These are phyloP conservation scores for Endocalyx cinctus DNA, from an alignment of 2,329 filamentous ascomycete species.

Conservation along the genomic window DNA sequence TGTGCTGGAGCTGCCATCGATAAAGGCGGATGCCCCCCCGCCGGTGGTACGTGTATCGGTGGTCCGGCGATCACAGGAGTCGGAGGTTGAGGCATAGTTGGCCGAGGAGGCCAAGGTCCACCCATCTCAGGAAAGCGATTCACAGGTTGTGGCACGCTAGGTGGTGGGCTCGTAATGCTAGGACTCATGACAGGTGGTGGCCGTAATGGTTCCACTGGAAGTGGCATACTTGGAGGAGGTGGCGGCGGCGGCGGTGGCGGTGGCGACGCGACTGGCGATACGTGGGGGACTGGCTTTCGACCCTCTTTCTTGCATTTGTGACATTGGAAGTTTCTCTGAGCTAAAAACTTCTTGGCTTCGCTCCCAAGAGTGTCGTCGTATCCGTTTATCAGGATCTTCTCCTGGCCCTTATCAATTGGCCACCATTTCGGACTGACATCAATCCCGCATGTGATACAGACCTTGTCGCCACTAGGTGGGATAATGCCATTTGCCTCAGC, in stretches of 20 bases:
- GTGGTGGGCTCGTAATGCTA: conserved; percentile 19
- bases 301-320: conserved; percentile 66
- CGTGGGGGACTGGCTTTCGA: conserved; percentile 36
- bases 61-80: conserved; percentile 15
- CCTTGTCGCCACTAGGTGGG: conserved; percentile 42
- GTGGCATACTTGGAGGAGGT: conserved; percentile 23
- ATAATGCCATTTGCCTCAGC: conserved; percentile 20
- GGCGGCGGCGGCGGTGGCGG: too few species aligned
- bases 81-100: conserved; percentile 9
- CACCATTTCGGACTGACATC: conserved; percentile 75
- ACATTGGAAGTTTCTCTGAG: conserved; percentile 63
- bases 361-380: conserved; percentile 45
- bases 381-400: conserved; percentile 48
- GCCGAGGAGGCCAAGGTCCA: too few species aligned
- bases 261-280: too few species aligned
- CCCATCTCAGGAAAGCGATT: conserved; percentile 17
- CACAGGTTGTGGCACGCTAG: conserved; percentile 16
- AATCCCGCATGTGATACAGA: conserved; percentile 61
- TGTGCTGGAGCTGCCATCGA: conserved; percentile 19
- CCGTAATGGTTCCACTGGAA: conserved; percentile 20
- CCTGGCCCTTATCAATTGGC: conserved; percentile 49
- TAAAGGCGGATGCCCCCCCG: conserved; percentile 18
- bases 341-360: conserved; percentile 56
- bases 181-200: conserved; percentile 21
- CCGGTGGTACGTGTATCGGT: conserved; percentile 21